These are phyloP conservation scores for Ceratobasidium theobromae DNA, from an alignment of 1,284 basidiomycete genomes.

Conservation along the genomic window DNA sequence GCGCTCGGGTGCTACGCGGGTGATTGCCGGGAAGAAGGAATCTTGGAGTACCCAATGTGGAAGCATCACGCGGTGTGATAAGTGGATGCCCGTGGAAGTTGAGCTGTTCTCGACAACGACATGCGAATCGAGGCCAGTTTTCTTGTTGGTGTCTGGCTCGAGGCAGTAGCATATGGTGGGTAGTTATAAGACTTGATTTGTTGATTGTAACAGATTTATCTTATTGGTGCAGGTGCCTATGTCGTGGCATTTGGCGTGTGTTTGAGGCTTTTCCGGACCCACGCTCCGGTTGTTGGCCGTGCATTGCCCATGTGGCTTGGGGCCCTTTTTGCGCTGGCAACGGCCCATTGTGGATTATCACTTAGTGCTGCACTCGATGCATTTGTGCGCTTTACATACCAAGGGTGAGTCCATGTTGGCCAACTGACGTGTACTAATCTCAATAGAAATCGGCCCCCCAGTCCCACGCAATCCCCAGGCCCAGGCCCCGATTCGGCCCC, in stretches of 20 bases:
- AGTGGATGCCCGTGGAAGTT: too few relatives aligned
- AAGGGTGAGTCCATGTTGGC: neutral
- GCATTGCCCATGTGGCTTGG: conserved; percentile 24
- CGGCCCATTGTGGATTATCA: conserved; percentile 27
- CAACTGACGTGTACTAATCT: neutral
- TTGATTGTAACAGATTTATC: neutral
- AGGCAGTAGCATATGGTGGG: conserved; percentile 23
- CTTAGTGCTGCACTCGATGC: conserved; percentile 23
- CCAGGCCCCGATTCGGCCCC: neutral
- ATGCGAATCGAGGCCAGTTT: conserved; percentile 25
- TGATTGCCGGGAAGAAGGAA: conserved; percentile 26
- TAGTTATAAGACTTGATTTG: neutral
- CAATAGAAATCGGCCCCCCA: neutral
- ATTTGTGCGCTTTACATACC: conserved; percentile 2
- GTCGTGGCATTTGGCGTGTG: conserved; percentile 19
- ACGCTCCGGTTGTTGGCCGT: conserved; percentile 3
- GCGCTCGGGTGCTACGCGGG: neutral
- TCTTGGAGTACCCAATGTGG: neutral
- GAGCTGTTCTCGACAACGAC: conserved; percentile 5
- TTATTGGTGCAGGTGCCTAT: conserved; percentile 5
- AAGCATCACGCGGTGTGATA: neutral
- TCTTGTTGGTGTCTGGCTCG: conserved; percentile 30
- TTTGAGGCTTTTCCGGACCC: conserved; percentile 5
- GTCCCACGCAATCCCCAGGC: neutral
- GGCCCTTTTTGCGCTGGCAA: conserved; percentile 15